Percentiles rank a stretch among this genome's conserved stretches.
Conservation (phyloP, 257 asterid species). For the Nyctanthes arbortristis region DNA sequence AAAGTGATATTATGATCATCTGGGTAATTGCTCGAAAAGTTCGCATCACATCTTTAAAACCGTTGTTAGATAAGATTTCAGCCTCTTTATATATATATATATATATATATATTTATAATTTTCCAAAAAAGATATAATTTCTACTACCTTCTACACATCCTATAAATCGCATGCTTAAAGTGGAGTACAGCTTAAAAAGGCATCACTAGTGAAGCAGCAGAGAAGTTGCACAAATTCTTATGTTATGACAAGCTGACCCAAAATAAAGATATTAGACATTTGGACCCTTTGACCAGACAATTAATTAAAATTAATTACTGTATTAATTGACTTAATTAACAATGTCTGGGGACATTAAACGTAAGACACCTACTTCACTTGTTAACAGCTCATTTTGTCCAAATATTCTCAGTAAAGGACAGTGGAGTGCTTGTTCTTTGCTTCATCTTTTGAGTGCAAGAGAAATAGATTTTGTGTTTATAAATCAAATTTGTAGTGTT, state of each 20-base stretch:
- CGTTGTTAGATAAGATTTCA: too few relatives aligned
- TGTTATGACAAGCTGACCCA: not conserved
- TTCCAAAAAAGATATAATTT: too few relatives aligned
- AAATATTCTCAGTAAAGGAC: constrained; percentile 11
- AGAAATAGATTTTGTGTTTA: not conserved
- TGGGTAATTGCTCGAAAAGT: too few relatives aligned
- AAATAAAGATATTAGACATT: not conserved
- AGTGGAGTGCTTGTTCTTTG: not conserved
- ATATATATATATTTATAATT: too few relatives aligned
- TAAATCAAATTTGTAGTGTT: too few relatives aligned
- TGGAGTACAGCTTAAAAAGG: constrained; percentile 8
- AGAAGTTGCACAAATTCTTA: not conserved
- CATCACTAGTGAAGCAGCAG: constrained; percentile 2
- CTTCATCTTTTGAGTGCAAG: not conserved
- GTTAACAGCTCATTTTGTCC: constrained; percentile 31
- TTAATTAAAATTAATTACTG: not conserved
- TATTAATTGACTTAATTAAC: not conserved
- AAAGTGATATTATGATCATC: too few relatives aligned
- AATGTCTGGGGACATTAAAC: constrained; percentile 1
- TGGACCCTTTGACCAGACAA: not conserved
- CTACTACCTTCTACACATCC: too few relatives aligned
- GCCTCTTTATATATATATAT: too few relatives aligned
- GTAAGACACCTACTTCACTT: constrained; percentile 3
- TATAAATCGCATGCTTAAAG: too few relatives aligned
- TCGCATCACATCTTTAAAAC: too few relatives aligned